A percentile compares a stretch with the other conserved stretches of the same genome.
Conservation (phyloP, 345 rosid genomes). For the Euphorbia peplus region DNA sequence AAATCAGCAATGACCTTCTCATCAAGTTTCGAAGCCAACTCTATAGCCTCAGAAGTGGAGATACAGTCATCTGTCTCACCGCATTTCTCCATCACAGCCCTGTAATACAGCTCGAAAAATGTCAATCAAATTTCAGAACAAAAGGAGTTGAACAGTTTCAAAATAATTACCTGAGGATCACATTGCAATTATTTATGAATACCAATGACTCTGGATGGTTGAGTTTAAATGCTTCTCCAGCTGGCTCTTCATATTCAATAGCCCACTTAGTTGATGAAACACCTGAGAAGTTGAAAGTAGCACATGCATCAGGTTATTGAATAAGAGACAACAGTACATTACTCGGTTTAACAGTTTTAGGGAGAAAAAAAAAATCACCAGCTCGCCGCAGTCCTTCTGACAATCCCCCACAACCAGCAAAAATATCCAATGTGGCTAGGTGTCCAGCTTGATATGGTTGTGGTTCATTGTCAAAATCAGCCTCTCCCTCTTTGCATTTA, state of each 20-base stretch:
- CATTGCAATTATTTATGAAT: constrained; percentile 78
- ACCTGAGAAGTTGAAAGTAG: constrained; percentile 38
- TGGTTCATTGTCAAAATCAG: constrained; percentile 31
- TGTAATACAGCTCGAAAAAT: constrained; percentile 18
- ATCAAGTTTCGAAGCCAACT: constrained; percentile 37
- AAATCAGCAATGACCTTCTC: constrained; percentile 38
- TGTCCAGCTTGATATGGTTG: constrained; percentile 30
- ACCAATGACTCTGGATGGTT: constrained; percentile 69
- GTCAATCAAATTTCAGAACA: no score
- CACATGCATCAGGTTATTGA: background rate
- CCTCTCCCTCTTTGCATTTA: constrained; percentile 57
- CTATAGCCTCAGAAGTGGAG: constrained; percentile 69
- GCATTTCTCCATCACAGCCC: constrained; percentile 75
- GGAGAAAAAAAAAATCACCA: constrained; percentile 34
- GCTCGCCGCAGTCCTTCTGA: constrained; percentile 65
- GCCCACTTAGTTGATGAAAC: constrained; percentile 75
- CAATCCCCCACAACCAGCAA: constrained; percentile 89
- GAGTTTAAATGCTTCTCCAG: constrained; percentile 70
- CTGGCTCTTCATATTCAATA: constrained; percentile 89
- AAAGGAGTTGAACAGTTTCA: background rate
- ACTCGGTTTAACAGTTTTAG: background rate
- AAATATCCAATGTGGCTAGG: constrained; percentile 70
- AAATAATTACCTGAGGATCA: constrained; percentile 54
- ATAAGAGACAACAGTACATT: background rate
- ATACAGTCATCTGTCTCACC: constrained; percentile 83